Conservation (phyloP, 768 basidiomycete genomes). For the Mycena capillaripes region DNA sequence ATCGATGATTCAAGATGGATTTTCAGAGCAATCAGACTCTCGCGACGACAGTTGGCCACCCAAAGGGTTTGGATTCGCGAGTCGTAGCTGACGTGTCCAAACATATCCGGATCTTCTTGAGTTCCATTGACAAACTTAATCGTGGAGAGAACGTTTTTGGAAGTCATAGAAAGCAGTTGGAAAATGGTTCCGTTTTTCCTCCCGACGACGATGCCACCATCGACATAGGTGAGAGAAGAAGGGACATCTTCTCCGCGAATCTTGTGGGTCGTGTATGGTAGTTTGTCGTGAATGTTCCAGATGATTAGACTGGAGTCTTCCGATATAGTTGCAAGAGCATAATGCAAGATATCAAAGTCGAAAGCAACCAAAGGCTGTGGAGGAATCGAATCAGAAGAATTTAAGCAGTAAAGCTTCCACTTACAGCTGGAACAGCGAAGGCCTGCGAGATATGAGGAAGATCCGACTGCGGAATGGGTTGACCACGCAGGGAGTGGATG, state of each 20-base stretch:
- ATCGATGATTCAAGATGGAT: slow-evolving; percentile 76
- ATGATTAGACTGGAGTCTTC: slow-evolving; percentile 85
- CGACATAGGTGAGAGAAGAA: slow-evolving; percentile 88
- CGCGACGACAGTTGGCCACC: slow-evolving; percentile 88
- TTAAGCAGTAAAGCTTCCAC: slow-evolving; percentile 44
- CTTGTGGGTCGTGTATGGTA: slow-evolving; percentile 82
- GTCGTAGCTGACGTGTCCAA: slow-evolving; percentile 90
- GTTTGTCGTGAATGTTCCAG: slow-evolving; percentile 85
- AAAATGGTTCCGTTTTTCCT: slow-evolving; percentile 88
- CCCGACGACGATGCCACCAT: slow-evolving; percentile 88
- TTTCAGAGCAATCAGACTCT: slow-evolving; percentile 87
- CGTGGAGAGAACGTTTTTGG: slow-evolving; percentile 80
- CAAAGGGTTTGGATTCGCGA: slow-evolving; percentile 88
- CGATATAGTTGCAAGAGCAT: slow-evolving; percentile 85
- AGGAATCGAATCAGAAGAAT: slow-evolving; percentile 17
- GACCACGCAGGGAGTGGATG: slow-evolving; percentile 70
- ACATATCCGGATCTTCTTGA: slow-evolving; percentile 87
- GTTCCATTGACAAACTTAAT: slow-evolving; percentile 81
- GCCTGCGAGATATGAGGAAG: slow-evolving; percentile 77
- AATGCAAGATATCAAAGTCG: slow-evolving; percentile 85
- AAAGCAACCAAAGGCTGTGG: slow-evolving; percentile 84
- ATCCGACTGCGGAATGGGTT: slow-evolving; percentile 77
- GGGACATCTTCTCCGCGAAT: slow-evolving; percentile 86
- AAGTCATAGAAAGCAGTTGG: slow-evolving; percentile 84
- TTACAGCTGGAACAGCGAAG: slow-evolving; percentile 79